A percentile compares a stretch with the other conserved stretches of the same genome.
These are phyloP conservation scores for Salix suchowensis DNA, from an alignment of 345 rosid species.

Conservation along the genomic window DNA sequence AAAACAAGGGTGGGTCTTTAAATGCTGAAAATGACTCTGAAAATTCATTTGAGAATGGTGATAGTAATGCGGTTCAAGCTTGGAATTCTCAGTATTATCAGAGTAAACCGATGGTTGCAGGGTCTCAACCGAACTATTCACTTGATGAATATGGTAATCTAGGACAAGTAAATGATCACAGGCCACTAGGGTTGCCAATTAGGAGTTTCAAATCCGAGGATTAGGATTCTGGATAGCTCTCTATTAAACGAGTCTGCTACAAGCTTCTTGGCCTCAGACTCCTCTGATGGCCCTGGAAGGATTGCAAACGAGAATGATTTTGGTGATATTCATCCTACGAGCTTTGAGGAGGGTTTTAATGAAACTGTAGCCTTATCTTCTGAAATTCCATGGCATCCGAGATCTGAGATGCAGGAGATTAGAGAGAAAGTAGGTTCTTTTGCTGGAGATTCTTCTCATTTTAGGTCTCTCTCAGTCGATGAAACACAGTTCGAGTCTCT, in stretches of 20 bases:
- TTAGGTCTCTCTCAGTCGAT: conserved; percentile 61
- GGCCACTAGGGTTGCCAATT: conserved; percentile 73
- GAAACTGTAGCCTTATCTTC: conserved; percentile 33
- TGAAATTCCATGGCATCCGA: conserved; percentile 36
- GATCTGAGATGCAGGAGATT: conserved; percentile 40
- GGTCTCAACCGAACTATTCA: conserved; percentile 46
- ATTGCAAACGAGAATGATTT: conserved; percentile 18
- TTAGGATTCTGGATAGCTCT: conserved; percentile 11
- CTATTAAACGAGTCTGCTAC: conserved; percentile 32
- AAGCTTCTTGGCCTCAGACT: conserved; percentile 10
- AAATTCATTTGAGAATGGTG: conserved; percentile 17
- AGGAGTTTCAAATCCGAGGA: conserved; percentile 58
- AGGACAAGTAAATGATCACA: conserved; percentile 17
- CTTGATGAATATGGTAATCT: conserved; percentile 28
- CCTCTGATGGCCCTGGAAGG: conserved; percentile 18
- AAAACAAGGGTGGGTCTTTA: background rate
- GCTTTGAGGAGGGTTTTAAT: conserved; percentile 34
- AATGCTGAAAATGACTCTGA: conserved; percentile 29
- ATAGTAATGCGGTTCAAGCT: conserved; percentile 36
- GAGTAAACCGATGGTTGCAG: conserved; percentile 48
- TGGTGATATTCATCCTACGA: conserved; percentile 28
- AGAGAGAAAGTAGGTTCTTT: conserved; percentile 20
- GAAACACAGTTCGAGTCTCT: conserved; percentile 45
- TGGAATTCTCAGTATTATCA: conserved; percentile 62
- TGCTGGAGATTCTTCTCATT: conserved; percentile 29